Evolutionary conservation across 1,284 basidiomycete genomes (phyloP).

Genomic region (Golubevia sp.): DNA sequence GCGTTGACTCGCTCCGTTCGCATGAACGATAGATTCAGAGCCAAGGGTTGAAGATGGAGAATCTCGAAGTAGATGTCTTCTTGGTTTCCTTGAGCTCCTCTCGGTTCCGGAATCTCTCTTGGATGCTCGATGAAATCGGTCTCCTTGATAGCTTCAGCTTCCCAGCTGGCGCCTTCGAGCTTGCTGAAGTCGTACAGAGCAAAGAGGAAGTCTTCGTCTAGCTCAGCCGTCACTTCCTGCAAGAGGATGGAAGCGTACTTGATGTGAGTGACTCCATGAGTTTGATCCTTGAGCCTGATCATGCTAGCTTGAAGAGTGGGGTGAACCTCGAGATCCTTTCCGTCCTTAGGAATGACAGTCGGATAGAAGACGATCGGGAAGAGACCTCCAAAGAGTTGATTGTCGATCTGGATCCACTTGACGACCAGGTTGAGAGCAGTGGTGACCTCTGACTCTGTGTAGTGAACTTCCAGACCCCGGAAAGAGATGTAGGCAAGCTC

Average conservation of each 20-base stretch:
- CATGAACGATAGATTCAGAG: constrained; percentile 93
- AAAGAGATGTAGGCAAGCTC: constrained; percentile 90
- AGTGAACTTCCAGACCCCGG: constrained; percentile 81
- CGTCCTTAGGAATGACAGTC: constrained; percentile 83
- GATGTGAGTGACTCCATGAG: constrained; percentile 92
- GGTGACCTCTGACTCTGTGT: constrained; percentile 78
- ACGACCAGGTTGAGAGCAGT: constrained; percentile 83
- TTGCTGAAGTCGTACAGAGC: constrained; percentile 89
- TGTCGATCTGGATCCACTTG: constrained; percentile 84
- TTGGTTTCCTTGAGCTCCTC: constrained; percentile 62
- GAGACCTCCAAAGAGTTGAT: constrained; percentile 93
- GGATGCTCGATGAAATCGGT: constrained; percentile 74
- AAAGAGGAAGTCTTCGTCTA: constrained; percentile 95
- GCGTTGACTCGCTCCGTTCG: constrained; percentile 89
- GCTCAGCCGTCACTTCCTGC: constrained; percentile 91
- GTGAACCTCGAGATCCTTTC: constrained; percentile 75
- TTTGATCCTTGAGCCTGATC: constrained; percentile 81
- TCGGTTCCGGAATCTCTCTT: constrained; percentile 79
- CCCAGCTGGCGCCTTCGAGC: constrained; percentile 70
- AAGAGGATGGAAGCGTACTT: constrained; percentile 95
- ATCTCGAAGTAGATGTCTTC: constrained; percentile 91
- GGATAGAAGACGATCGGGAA: constrained; percentile 97
- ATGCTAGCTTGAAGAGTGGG: constrained; percentile 89
- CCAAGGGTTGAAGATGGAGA: constrained; percentile 93
- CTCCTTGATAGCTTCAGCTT: constrained; percentile 23